Percentiles rank a stretch among this genome's conserved stretches.
phyloP scores from a whole-genome alignment of 208 protist species.

The Trypanosoma mega region DNA sequence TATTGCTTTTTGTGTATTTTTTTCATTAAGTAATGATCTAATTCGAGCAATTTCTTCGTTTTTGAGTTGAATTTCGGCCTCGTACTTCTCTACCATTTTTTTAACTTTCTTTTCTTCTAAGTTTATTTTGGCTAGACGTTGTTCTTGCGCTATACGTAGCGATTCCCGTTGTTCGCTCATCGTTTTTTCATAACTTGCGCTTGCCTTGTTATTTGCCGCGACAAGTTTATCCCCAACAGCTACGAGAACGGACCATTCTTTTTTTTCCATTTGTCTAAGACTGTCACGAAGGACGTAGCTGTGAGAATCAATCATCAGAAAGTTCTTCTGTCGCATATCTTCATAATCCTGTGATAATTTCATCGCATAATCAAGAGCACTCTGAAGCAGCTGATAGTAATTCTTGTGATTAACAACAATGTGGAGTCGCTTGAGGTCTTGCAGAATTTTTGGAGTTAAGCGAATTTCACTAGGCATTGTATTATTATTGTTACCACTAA shows the following conservation, averaged over 20 bases:
- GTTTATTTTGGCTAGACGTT: too few species aligned
- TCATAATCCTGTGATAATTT: constrained; percentile 10
- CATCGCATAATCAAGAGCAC: constrained; percentile 2
- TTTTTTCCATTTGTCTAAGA: constrained; percentile 14
- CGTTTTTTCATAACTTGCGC: constrained; percentile 3
- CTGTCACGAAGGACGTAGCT: constrained; percentile 19
- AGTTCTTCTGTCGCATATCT: constrained; percentile 13
- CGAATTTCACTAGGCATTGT: not conserved
- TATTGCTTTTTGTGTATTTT: not conserved
- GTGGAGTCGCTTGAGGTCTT: constrained; percentile 16
- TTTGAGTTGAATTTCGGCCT: constrained; percentile 9
- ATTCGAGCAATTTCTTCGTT: not conserved
- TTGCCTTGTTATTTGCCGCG: constrained; percentile 4
- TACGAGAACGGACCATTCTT: constrained; percentile 17
- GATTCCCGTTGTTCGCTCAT: too few species aligned
- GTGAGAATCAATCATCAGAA: constrained; percentile 27
- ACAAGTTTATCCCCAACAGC: constrained; percentile 23
- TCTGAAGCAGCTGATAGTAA: constrained; percentile 8
- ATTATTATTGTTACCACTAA: not conserved
- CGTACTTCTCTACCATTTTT: not conserved
- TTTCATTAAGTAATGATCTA: not conserved
- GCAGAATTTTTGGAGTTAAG: constrained; percentile 3
- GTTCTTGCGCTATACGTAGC: constrained; percentile 7
- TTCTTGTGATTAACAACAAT: constrained; percentile 1
- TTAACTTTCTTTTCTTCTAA: constrained; percentile 5